phyloP scores from a whole-genome alignment of 2,329 filamentous ascomycete genomes.

The Aureobasidium sp. region DNA sequence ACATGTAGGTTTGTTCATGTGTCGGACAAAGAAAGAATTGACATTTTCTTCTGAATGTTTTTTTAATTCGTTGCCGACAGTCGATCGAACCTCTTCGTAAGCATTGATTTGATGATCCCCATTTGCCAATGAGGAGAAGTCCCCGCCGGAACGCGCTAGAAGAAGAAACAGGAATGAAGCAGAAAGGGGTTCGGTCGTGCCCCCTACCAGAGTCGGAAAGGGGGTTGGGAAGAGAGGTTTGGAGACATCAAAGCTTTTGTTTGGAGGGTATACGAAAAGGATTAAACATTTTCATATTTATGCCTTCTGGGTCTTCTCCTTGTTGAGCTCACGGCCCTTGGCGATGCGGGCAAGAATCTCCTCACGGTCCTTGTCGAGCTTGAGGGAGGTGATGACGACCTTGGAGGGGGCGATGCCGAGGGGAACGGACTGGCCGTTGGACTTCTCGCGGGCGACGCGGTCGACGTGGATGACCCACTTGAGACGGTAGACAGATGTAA shows the following conservation, averaged over 20 bases:
- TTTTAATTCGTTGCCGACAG: constrained; percentile 11
- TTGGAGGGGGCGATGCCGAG: constrained; percentile 94
- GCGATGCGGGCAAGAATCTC: constrained; percentile 80
- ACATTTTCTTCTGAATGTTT: constrained; percentile 7
- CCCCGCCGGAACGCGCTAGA: constrained; percentile 15
- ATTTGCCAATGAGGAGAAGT: constrained; percentile 11
- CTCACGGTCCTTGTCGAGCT: constrained; percentile 94
- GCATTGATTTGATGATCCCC: constrained; percentile 7
- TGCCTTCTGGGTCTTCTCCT: constrained; percentile 48
- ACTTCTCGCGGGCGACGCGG: constrained; percentile 95
- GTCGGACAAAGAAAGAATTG: background rate
- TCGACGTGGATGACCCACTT: constrained; percentile 98
- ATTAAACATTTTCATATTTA: constrained; percentile 16
- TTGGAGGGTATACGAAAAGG: no score
- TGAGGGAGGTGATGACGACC: constrained; percentile 97
- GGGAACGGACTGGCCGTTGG: constrained; percentile 89
- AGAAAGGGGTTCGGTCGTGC: background rate
- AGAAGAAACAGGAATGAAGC: constrained; percentile 1
- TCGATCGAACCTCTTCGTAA: constrained; percentile 8
- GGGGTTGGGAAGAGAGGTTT: background rate
- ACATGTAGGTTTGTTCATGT: background rate
- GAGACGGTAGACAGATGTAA: constrained; percentile 94
- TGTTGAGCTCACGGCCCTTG: constrained; percentile 63
- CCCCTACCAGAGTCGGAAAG: background rate
- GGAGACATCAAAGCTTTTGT: constrained; percentile 13